Conservation (phyloP, 805 yeast genomes). For the Metschnikowia orientalis region DNA sequence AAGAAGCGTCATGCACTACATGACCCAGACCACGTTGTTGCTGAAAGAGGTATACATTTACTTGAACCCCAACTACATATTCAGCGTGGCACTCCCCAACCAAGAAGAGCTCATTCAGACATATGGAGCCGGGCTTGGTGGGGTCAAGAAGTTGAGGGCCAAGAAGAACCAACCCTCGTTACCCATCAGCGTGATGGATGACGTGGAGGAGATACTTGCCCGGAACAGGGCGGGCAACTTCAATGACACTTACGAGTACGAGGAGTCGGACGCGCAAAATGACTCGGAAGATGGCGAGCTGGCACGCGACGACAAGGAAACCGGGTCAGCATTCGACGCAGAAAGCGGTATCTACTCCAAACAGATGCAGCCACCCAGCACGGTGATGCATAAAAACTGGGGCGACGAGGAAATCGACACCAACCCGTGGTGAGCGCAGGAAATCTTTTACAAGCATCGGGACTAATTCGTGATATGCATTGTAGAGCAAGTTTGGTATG, state of each 20-base stretch:
- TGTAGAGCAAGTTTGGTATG: conserved; percentile 7
- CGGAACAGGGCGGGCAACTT: conserved; percentile 25
- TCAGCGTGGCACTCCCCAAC: conserved; percentile 67
- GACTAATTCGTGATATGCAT: neutral
- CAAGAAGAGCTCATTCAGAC: conserved; percentile 62
- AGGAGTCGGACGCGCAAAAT: conserved; percentile 24
- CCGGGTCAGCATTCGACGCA: conserved; percentile 17
- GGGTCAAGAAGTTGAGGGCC: conserved; percentile 50
- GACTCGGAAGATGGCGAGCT: conserved; percentile 19
- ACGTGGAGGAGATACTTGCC: conserved; percentile 55
- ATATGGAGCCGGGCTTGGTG: conserved; percentile 76
- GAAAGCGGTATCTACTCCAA: conserved; percentile 41
- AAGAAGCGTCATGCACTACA: conserved; percentile 28
- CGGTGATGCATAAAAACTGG: conserved; percentile 48
- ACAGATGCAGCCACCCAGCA: conserved; percentile 45
- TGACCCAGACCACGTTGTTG: conserved; percentile 37
- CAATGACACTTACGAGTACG: conserved; percentile 31
- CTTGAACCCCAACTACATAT: conserved; percentile 49
- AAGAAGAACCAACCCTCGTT: conserved; percentile 64
- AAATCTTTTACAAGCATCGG: neutral
- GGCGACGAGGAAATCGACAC: conserved; percentile 48
- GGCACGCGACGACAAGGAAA: neutral
- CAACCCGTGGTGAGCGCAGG: conserved; percentile 63
- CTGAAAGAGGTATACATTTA: conserved; percentile 41
- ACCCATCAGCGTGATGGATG: conserved; percentile 67